Evolutionary conservation across 306 rosid genomes (phyloP).

Genomic region (Lotus japonicus): DNA sequence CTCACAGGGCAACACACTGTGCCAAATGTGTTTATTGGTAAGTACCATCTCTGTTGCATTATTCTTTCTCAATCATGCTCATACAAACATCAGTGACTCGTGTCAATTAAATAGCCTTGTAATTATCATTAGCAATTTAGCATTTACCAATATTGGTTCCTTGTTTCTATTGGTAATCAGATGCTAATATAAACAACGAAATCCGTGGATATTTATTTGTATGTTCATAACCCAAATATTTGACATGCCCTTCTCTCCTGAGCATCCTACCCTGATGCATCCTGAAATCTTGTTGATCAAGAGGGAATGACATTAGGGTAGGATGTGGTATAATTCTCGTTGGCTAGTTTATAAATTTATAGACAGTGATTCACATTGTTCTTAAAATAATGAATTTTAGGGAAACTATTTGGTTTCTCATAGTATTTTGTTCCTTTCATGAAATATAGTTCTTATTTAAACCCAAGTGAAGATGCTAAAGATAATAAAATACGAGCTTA

Average conservation of each 20-base stretch:
- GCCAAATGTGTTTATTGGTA: conserved; percentile 95
- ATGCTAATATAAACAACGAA: background rate
- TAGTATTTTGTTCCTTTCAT: too few species aligned
- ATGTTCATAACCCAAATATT: background rate
- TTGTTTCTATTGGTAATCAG: background rate
- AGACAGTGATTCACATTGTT: too few species aligned
- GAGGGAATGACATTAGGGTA: too few species aligned
- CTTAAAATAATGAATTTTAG: too few species aligned
- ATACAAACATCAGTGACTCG: background rate
- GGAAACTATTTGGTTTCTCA: too few species aligned
- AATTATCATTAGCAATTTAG: background rate
- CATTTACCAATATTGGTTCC: background rate
- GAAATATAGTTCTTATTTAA: too few species aligned
- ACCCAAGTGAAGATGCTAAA: too few species aligned
- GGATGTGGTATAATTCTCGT: too few species aligned
- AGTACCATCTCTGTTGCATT: conserved; percentile 17
- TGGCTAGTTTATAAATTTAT: too few species aligned
- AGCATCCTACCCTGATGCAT: too few species aligned
- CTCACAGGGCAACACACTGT: conserved; percentile 91
- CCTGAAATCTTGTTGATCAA: too few species aligned
- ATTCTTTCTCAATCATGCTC: background rate
- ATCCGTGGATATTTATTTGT: background rate
- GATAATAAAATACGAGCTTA: too few species aligned
- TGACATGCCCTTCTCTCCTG: background rate
- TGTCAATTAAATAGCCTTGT: background rate